Conservation (phyloP, 129 eudicot species). For the Helianthus tuberosus region DNA sequence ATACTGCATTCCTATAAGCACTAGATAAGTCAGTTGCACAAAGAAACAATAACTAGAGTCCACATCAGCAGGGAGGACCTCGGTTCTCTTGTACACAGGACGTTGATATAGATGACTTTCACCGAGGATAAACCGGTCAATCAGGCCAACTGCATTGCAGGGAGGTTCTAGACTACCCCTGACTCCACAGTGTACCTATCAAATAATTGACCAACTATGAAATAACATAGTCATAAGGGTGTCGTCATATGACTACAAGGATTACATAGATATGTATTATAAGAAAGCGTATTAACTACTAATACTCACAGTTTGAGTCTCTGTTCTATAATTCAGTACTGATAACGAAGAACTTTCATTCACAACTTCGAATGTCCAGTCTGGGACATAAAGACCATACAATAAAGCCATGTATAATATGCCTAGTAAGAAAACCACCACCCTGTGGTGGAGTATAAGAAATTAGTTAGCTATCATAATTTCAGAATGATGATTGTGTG, state of each 20-base stretch:
- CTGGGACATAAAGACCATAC: slow-evolving; percentile 88
- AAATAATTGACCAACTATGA: background rate
- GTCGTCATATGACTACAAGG: background rate
- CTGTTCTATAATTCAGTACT: slow-evolving; percentile 39
- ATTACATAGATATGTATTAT: slow-evolving; percentile 1
- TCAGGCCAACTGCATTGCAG: slow-evolving; percentile 90
- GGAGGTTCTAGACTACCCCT: slow-evolving; percentile 93
- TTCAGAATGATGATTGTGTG: background rate
- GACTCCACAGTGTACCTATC: slow-evolving; percentile 76
- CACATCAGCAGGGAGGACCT: slow-evolving; percentile 44
- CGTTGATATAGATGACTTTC: slow-evolving; percentile 83
- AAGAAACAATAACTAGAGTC: slow-evolving; percentile 8
- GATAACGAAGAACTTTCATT: slow-evolving; percentile 29
- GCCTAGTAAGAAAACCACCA: slow-evolving; percentile 43
- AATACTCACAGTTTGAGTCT: slow-evolving; percentile 54
- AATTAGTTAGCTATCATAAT: slow-evolving; percentile 13
- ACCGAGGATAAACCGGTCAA: slow-evolving; percentile 80
- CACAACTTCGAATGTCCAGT: slow-evolving; percentile 66
- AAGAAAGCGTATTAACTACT: background rate
- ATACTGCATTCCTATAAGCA: slow-evolving; percentile 77
- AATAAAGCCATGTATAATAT: slow-evolving; percentile 65
- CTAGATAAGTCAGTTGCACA: slow-evolving; percentile 27
- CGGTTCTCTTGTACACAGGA: slow-evolving; percentile 91
- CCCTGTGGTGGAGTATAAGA: slow-evolving; percentile 49
- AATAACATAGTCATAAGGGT: background rate